A percentile compares a stretch with the other conserved stretches of the same genome.
These are phyloP conservation scores for Euphorbia celastroides DNA, from an alignment of 441 rosid genomes.

Conservation along the genomic window DNA sequence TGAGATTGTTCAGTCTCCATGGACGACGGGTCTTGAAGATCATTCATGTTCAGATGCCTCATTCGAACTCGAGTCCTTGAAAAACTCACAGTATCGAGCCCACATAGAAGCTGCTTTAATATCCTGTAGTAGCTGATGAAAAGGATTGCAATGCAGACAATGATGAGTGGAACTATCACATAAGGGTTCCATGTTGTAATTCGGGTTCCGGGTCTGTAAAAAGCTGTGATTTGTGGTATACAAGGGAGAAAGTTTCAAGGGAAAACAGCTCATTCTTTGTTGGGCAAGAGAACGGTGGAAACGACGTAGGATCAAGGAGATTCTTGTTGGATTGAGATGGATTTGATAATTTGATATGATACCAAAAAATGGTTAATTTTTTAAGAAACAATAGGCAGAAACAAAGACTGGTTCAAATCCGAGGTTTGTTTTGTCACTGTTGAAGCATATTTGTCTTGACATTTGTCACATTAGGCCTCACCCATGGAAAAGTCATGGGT, in stretches of 20 bases:
- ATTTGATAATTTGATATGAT: too few species aligned
- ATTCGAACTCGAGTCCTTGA: constrained; percentile 12
- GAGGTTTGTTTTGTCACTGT: background rate
- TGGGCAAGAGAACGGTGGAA: constrained; percentile 2
- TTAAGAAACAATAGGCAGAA: background rate
- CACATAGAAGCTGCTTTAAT: constrained; percentile 12
- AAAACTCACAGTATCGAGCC: background rate
- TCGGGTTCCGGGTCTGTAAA: background rate
- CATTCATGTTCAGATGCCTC: constrained; percentile 13
- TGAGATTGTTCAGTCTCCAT: too few species aligned
- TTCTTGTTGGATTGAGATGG: background rate
- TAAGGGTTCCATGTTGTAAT: constrained; percentile 12
- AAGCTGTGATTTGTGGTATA: background rate
- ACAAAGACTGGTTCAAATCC: background rate
- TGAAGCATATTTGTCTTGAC: background rate
- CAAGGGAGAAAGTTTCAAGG: background rate
- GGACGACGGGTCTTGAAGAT: constrained; percentile 15
- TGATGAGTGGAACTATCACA: constrained; percentile 15
- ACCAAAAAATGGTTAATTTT: background rate
- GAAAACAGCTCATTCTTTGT: background rate
- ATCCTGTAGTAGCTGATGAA: constrained; percentile 20
- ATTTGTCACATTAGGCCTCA: background rate
- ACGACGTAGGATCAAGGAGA: constrained; percentile 10
- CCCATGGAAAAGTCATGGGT: background rate
- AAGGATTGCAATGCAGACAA: constrained; percentile 14